Evolutionary conservation across 2,329 filamentous ascomycete species (phyloP), one percentile per base, ranked within the genome.

Genomic region (Akanthomyces dipterigenus): DNA sequence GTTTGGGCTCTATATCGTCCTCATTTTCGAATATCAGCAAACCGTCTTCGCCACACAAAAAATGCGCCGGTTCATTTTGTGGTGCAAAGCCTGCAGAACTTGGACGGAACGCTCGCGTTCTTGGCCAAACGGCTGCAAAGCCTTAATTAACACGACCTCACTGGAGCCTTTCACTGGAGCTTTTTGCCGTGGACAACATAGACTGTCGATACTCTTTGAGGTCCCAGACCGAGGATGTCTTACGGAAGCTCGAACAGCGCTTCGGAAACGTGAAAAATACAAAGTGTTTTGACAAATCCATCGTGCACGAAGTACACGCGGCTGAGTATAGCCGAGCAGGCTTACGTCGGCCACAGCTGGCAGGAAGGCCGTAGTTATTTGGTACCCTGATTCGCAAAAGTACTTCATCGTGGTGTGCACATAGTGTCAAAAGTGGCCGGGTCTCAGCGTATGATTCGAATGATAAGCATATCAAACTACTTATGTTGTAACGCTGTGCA

Each of bases 241-340:
- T 65, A 56, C 64, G 64, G 63, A 56, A 60, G 64, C 63, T 70
- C 68, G 69, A 66, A 58, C 63, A 63, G 48, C 38, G 55, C 60
- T 49, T 65, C 65, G 58, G 63, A 65, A 59, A 63, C 64, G 40
- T 36, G 36, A 38, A 18, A 43, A 20, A 28, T 38, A 48, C 28
- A 38, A 51, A 54, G 58, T n/a, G n/a, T 28, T 22, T 36, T 36
- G 26, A 45, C 36, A 26, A 26, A 28, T 53, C 56, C 56, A 60
- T 60, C 56, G 56, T 60, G 56, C 53, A 60, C 36, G 14, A 20
- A 26, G 45, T 16, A 6, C 24, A 28, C 22, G 24, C 28, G 14
- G 31, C 12, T 22, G 28, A 7, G 36, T 36, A 36, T 22, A 54
- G 36, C 14, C 11, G 24, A n/a, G n/a, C 22, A 26, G 40, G 43